Base-by-base conservation (phyloP, 1,139 yeast genomes). In the Yarrowia galli region DNA sequence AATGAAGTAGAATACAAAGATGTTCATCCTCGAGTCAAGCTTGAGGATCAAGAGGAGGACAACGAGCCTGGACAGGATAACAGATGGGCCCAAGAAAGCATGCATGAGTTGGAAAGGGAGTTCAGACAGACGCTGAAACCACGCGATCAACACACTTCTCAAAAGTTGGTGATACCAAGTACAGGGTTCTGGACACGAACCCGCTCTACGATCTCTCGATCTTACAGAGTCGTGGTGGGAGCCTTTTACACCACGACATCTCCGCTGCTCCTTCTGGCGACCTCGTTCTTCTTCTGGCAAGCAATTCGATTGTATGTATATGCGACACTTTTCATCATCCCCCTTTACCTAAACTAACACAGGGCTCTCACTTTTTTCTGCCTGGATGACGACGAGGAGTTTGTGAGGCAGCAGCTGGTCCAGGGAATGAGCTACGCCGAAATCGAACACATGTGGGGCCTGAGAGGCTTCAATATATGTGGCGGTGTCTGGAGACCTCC, bases 351-450 rank as follows among this genome's bases (percentile, higher is more conserved):
- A 43, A 25, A 43, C 64, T 58, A 58, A 58, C 64, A 43, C 64
- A 58, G 64, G 64, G 64, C 64, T 13, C 51, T 58, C 23, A 58
- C 51, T 7, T 58, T 58, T 43, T 43, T 58, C 51, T 58, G 64
- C 46, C 64, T 58, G 40, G 51, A 58, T 46, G 64, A 58, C 51
- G 64, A 58, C 51, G 64, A 58, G 51, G 64, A 58, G 40, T 58
- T 58, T 58, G 64, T 58, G 28, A 51, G 64, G 25, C 64, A 58
- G 22, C 64, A 58, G 51, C 64, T 58, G 32, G 40, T 58, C 5
- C 49, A 58, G 51, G 64, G 64, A 28, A 58, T 58, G 64, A 42
- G 51, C 51, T 58, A 58, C 22, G 51, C 64, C 2, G 64, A 58
- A 32, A 58, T 58, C 20, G 64, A 58, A 22, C 49, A 42, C 32